Conservation (phyloP, 768 basidiomycete genomes). For the Epithele typhae region DNA sequence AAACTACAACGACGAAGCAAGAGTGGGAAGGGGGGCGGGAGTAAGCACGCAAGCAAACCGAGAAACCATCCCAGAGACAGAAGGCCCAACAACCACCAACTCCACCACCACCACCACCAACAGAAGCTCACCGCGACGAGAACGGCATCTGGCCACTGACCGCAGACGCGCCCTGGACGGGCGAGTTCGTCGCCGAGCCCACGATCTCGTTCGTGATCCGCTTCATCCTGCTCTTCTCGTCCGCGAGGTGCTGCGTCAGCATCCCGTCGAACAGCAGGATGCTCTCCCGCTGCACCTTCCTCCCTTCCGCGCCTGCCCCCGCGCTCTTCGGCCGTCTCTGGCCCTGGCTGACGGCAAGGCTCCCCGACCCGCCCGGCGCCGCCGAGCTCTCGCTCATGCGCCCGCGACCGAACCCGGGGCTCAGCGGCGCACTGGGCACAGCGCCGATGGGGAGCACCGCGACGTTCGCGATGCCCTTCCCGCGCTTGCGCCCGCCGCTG, state of each 20-base stretch:
- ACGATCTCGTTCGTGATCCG: slow-evolving; percentile 55
- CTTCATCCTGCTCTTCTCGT: slow-evolving; percentile 76
- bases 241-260: slow-evolving; percentile 77
- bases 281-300: slow-evolving; percentile 48
- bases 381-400: not conserved
- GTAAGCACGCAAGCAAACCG: not conserved
- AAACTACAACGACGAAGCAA: no score
- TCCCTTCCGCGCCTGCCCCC: slow-evolving; percentile 25
- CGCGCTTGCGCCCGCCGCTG: slow-evolving; percentile 33
- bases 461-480: slow-evolving; percentile 28
- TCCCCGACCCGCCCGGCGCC: not conserved
- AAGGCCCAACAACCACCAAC: not conserved
- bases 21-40: not conserved
- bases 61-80: not conserved
- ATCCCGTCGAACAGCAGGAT: slow-evolving; percentile 71
- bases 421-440: slow-evolving; percentile 8
- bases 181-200: slow-evolving; percentile 13
- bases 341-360: not conserved
- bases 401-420: not conserved
- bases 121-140: not conserved
- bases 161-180: slow-evolving; percentile 1
- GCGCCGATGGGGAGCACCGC: slow-evolving; percentile 13
- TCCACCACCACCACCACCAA: not conserved
- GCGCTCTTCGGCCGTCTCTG: slow-evolving; percentile 14
- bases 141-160: not conserved